Percentiles rank a stretch among this genome's conserved stretches.
These are phyloP conservation scores for Sporothrix brasiliensis DNA, from an alignment of 2,329 filamentous ascomycete genomes.

Conservation along the genomic window DNA sequence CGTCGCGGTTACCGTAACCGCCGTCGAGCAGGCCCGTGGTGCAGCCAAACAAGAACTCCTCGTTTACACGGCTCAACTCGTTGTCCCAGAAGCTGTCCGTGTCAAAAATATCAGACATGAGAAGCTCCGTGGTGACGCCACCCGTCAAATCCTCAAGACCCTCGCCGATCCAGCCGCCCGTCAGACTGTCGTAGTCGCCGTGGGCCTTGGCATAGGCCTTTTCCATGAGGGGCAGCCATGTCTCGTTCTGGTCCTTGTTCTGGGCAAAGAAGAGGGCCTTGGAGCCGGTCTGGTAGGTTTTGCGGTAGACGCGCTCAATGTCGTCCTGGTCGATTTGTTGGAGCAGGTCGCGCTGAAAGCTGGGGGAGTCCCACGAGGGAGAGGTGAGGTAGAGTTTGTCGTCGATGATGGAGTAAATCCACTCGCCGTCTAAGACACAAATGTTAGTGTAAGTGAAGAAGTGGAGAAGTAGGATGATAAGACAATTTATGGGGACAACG, in stretches of 20 bases:
- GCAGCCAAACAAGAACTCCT: slow-evolving; percentile 72
- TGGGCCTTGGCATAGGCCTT: slow-evolving; percentile 83
- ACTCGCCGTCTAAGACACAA: slow-evolving; percentile 68
- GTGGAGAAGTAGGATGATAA: not conserved
- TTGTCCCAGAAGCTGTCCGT: slow-evolving; percentile 78
- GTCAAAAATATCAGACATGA: slow-evolving; percentile 70
- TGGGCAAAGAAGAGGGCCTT: slow-evolving; percentile 76
- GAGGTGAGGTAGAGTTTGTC: slow-evolving; percentile 86
- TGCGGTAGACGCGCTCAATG: slow-evolving; percentile 64
- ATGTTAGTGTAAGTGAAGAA: slow-evolving; percentile 25
- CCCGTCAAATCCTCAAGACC: slow-evolving; percentile 64
- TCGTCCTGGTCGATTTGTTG: slow-evolving; percentile 75
- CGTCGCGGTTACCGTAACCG: slow-evolving; percentile 54
- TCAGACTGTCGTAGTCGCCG: slow-evolving; percentile 74
- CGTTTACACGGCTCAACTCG: slow-evolving; percentile 75
- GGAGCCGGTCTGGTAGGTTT: slow-evolving; percentile 72
- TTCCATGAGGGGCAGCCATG: slow-evolving; percentile 77
- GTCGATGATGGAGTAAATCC: slow-evolving; percentile 89
- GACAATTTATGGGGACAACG: not conserved
- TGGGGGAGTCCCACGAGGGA: slow-evolving; percentile 78
- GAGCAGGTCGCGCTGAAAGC: slow-evolving; percentile 72
- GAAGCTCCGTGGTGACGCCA: slow-evolving; percentile 67
- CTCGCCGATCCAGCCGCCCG: slow-evolving; percentile 68
- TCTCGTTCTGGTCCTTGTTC: slow-evolving; percentile 74
- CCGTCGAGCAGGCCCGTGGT: slow-evolving; percentile 55